Percentiles rank a stretch among this genome's conserved stretches.
Evolutionary conservation across 2,329 filamentous ascomycete species (phyloP).

Genomic region (Alternaria rosae): DNA sequence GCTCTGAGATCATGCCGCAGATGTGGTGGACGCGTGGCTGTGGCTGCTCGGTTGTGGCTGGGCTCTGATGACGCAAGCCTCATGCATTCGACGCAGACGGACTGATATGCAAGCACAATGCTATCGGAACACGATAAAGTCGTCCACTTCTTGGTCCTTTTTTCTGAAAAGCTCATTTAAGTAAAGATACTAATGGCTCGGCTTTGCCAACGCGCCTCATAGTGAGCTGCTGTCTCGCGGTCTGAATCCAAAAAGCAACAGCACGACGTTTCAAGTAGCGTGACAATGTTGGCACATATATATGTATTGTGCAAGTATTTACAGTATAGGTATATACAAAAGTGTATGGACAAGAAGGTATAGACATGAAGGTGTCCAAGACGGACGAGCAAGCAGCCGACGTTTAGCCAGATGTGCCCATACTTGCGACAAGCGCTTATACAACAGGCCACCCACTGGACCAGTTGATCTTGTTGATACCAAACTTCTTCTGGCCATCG

Average conservation of each 20-base stretch:
- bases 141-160: neutral
- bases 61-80: constrained; percentile 13
- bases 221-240: neutral
- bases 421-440: constrained; percentile 15
- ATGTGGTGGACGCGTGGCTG: constrained; percentile 15
- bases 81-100: neutral
- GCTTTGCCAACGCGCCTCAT: neutral
- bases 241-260: neutral
- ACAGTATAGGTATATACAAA: neutral
- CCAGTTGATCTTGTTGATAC: constrained; percentile 61
- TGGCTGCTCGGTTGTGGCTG: constrained; percentile 15
- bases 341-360: neutral
- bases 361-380: constrained; percentile 1
- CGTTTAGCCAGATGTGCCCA: neutral
- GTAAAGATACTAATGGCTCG: neutral
- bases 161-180: neutral
- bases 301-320: neutral
- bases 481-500: constrained; percentile 61
- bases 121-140: neutral
- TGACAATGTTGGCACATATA: neutral
- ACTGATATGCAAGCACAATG: neutral
- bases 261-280: neutral
- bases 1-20: neutral
- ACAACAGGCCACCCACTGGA: constrained; percentile 59
- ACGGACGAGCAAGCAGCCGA: neutral